Conservation (phyloP, 306 rosid species). For the Castanea crenata region DNA sequence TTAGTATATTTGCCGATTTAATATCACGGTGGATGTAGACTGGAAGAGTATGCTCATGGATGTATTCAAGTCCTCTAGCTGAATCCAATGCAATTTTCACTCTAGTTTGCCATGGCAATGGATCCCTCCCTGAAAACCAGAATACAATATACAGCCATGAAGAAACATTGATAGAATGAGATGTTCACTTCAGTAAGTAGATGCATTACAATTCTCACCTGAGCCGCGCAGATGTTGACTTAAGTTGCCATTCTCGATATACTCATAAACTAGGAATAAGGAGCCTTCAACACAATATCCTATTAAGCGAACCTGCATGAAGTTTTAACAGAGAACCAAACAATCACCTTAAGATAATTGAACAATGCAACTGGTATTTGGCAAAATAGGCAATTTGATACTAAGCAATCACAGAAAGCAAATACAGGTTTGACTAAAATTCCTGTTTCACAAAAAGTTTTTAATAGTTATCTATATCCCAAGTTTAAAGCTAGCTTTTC, state of each 20-base stretch:
- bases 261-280: constrained; percentile 67
- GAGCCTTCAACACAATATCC: constrained; percentile 77
- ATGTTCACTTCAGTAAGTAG: background rate
- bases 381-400: background rate
- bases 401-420: background rate
- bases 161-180: constrained; percentile 2
- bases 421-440: background rate
- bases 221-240: constrained; percentile 60
- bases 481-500: background rate
- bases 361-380: constrained; percentile 6
- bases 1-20: constrained; percentile 71
- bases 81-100: constrained; percentile 76
- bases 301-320: constrained; percentile 61
- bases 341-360: background rate
- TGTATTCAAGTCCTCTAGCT: constrained; percentile 78
- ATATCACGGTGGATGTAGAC: constrained; percentile 76
- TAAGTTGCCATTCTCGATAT: constrained; percentile 72
- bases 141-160: constrained; percentile 2
- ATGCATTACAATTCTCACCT: constrained; percentile 28
- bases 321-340: background rate
- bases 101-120: constrained; percentile 65
- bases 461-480: background rate
- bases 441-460: background rate
- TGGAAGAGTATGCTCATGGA: constrained; percentile 85
- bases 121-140: constrained; percentile 43